Conservation (phyloP, 179 eudicot genomes). For the Silene coronaria region DNA sequence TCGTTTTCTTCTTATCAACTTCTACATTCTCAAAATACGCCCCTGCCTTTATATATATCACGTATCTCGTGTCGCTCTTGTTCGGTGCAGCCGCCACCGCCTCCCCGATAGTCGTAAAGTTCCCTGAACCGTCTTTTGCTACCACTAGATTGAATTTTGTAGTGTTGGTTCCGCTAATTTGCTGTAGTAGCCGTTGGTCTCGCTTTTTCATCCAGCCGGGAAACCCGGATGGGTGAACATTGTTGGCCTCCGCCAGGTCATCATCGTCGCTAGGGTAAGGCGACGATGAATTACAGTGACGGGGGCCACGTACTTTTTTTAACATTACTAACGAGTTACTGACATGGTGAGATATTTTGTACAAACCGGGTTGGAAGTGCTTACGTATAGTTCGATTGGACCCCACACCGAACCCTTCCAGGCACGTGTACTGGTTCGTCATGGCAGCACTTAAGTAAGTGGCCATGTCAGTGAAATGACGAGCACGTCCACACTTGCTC, state of each 20-base stretch:
- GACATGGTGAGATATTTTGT: constrained; percentile 52
- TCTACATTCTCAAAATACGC: constrained; percentile 32
- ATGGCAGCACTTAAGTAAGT: constrained; percentile 66
- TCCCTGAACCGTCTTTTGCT: constrained; percentile 69
- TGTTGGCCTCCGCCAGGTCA: constrained; percentile 23
- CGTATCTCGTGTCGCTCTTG: constrained; percentile 19
- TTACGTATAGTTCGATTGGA: constrained; percentile 34
- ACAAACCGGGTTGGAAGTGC: constrained; percentile 33
- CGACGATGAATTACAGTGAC: constrained; percentile 1
- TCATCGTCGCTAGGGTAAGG: not conserved
- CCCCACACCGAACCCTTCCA: constrained; percentile 59
- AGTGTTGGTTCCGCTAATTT: constrained; percentile 7
- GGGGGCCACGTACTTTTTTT: constrained; percentile 33
- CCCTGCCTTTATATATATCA: constrained; percentile 34
- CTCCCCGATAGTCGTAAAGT: constrained; percentile 25
- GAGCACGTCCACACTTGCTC: constrained; percentile 13
- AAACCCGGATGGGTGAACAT: constrained; percentile 30
- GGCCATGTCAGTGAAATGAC: constrained; percentile 34
- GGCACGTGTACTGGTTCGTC: constrained; percentile 79
- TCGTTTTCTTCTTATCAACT: constrained; percentile 30
- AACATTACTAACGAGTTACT: constrained; percentile 72
- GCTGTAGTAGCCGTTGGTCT: constrained; percentile 45
- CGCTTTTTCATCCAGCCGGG: constrained; percentile 49
- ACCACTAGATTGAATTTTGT: constrained; percentile 42
- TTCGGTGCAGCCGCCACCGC: constrained; percentile 35